These are phyloP conservation scores for Colletotrichum zoysiae DNA, from an alignment of 2,329 filamentous ascomycete genomes.

Conservation along the genomic window DNA sequence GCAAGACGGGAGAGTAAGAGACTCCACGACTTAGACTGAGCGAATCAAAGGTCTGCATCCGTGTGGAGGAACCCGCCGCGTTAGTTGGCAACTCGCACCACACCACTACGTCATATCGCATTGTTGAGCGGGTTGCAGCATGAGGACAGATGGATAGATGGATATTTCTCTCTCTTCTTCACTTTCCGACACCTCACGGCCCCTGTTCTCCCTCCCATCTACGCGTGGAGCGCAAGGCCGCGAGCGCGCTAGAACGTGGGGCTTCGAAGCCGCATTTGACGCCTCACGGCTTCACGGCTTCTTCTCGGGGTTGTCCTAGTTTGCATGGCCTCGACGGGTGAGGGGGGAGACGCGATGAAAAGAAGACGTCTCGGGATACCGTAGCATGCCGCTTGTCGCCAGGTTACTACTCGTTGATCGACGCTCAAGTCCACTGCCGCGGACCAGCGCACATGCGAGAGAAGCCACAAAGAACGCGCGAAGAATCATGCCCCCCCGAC, in stretches of 20 bases:
- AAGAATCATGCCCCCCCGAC: conserved; percentile 22
- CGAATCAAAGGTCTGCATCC: conserved; percentile 30
- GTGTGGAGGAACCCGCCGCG: conserved; percentile 31
- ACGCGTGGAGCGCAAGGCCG: background rate
- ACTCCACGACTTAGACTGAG: conserved; percentile 30
- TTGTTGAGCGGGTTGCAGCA: conserved; percentile 28
- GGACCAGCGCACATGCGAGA: conserved; percentile 27
- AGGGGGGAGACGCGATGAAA: background rate
- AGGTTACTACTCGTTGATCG: background rate
- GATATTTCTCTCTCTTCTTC: conserved; percentile 17
- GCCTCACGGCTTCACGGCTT: too few species aligned
- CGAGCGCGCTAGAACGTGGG: conserved; percentile 25
- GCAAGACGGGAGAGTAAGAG: conserved; percentile 37
- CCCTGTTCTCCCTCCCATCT: background rate
- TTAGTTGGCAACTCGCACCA: conserved; percentile 36
- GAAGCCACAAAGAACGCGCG: conserved; percentile 37
- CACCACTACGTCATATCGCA: conserved; percentile 38
- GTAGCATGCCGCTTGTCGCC: background rate
- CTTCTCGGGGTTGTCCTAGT: background rate
- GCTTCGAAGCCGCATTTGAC: conserved; percentile 16
- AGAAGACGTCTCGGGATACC: background rate
- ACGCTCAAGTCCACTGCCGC: conserved; percentile 10
- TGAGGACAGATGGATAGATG: conserved; percentile 38
- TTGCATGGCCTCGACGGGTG: conserved; percentile 18
- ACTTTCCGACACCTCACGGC: too few species aligned